Percentiles rank a stretch among this genome's conserved stretches.
These are phyloP conservation scores for Mortierella sp. DNA, from an alignment of 371 early-diverging fungal species.

Conservation along the genomic window DNA sequence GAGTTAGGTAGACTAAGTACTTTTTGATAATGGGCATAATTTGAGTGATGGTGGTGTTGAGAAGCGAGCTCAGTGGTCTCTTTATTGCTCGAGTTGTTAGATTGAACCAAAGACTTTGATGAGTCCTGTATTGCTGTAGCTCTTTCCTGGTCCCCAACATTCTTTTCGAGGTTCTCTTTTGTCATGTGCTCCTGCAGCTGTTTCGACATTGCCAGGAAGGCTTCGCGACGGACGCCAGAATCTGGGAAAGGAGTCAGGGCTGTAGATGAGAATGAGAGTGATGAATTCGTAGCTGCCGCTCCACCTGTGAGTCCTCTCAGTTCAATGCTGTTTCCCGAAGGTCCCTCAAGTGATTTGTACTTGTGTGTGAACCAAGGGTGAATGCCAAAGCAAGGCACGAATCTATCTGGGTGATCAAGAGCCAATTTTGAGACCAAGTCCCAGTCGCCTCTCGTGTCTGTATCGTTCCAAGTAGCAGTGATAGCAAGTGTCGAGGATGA, in stretches of 20 bases:
- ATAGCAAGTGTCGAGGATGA: conserved; percentile 22
- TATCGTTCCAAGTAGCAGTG: conserved; percentile 45
- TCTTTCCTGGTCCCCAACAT: neutral
- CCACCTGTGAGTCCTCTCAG: conserved; percentile 20
- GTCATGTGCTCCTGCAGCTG: conserved; percentile 46
- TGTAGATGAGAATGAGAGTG: conserved; percentile 36
- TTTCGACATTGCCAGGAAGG: conserved; percentile 48
- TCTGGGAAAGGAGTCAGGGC: conserved; percentile 23
- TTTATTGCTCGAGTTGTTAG: neutral
- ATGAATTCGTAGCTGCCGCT: neutral
- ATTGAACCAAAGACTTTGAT: neutral
- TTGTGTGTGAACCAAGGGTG: conserved; percentile 80
- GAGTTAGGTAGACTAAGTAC: conserved; percentile 31
- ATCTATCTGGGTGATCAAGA: conserved; percentile 29
- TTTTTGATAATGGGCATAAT: conserved; percentile 24
- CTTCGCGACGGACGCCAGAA: conserved; percentile 23
- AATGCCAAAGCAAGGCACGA: conserved; percentile 70
- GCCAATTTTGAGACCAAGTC: conserved; percentile 55
- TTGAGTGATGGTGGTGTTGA: neutral
- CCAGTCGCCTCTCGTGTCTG: conserved; percentile 61
- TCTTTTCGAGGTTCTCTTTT: conserved; percentile 17
- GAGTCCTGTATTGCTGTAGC: neutral
- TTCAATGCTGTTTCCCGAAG: conserved; percentile 11
- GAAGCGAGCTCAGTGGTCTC: neutral
- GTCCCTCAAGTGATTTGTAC: conserved; percentile 32